These are phyloP conservation scores for Macrophomina phaseolina DNA, from an alignment of 2,329 filamentous ascomycete genomes.

Conservation along the genomic window DNA sequence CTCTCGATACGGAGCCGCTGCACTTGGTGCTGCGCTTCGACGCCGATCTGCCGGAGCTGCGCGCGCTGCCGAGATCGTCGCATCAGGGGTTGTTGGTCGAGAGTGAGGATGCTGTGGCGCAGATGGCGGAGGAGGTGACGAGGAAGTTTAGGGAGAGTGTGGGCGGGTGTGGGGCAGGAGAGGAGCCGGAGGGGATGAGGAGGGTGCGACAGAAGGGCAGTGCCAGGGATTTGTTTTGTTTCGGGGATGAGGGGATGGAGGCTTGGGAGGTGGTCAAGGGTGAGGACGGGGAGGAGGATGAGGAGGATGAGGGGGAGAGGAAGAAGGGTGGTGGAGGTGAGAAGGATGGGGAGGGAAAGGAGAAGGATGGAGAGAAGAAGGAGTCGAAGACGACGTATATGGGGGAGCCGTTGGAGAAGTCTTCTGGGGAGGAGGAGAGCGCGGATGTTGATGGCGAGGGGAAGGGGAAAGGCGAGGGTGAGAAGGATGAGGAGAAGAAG, in stretches of 20 bases:
- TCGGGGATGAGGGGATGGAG: conserved; percentile 43
- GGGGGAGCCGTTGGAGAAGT: not conserved
- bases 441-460: not conserved
- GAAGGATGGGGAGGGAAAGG: not conserved
- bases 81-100: conserved; percentile 62
- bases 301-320: not conserved
- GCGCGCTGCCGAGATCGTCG: conserved; percentile 63
- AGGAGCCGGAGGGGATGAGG: conserved; percentile 42
- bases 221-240: conserved; percentile 71
- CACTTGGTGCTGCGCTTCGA: conserved; percentile 40
- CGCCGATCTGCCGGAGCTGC: conserved; percentile 47
- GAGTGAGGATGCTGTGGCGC: conserved; percentile 57
- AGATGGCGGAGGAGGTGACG: conserved; percentile 63
- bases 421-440: not conserved
- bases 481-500: not conserved
- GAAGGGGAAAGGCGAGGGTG: not conserved
- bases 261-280: conserved; percentile 19
- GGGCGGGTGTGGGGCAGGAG: conserved; percentile 64
- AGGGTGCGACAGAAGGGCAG: conserved; percentile 44
- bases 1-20: conserved; percentile 32
- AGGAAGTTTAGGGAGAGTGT: conserved; percentile 65
- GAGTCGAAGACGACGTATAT: not conserved
- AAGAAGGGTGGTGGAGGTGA: not conserved
- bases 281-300: not conserved
- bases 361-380: not conserved